Percentiles rank a stretch among this genome's conserved stretches.
Evolutionary conservation across 2,329 filamentous ascomycete species (phyloP).

Genomic region (Fusarium austroafricanum): DNA sequence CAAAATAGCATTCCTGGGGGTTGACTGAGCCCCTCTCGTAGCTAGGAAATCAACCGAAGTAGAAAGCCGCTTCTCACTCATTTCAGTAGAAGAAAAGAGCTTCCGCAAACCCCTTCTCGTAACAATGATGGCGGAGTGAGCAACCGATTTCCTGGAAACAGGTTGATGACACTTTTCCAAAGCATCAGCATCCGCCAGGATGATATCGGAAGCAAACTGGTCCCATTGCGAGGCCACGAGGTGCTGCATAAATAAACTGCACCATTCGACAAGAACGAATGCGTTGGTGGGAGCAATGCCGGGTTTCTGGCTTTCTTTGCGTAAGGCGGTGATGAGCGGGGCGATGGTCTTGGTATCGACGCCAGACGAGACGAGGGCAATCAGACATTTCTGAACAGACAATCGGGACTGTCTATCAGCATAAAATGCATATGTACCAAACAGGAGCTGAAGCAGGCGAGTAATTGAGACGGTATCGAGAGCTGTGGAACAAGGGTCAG

Average conservation of each 20-base stretch:
- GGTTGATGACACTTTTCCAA: slow-evolving; percentile 81
- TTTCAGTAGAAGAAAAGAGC: slow-evolving; percentile 70
- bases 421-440: slow-evolving; percentile 89
- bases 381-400: slow-evolving; percentile 84
- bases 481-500: slow-evolving; percentile 51
- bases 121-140: slow-evolving; percentile 78
- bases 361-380: slow-evolving; percentile 70
- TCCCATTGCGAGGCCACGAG: slow-evolving; percentile 73
- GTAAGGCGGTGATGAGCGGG: slow-evolving; percentile 74
- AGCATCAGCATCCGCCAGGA: slow-evolving; percentile 76
- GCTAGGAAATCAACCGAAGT: slow-evolving; percentile 75
- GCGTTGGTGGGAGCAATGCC: slow-evolving; percentile 83
- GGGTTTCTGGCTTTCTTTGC: slow-evolving; percentile 78
- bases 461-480: slow-evolving; percentile 62
- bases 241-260: slow-evolving; percentile 79
- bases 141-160: slow-evolving; percentile 72
- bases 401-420: slow-evolving; percentile 84
- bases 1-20: slow-evolving; percentile 78
- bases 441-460: slow-evolving; percentile 76
- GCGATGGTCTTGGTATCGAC: slow-evolving; percentile 67
- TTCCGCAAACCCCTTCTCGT: slow-evolving; percentile 84
- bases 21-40: slow-evolving; percentile 71
- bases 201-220: slow-evolving; percentile 71
- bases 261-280: slow-evolving; percentile 93
- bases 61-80: slow-evolving; percentile 69